Base-by-base conservation (phyloP, 768 basidiomycete species). In the Mycena rebaudengoi region DNA sequence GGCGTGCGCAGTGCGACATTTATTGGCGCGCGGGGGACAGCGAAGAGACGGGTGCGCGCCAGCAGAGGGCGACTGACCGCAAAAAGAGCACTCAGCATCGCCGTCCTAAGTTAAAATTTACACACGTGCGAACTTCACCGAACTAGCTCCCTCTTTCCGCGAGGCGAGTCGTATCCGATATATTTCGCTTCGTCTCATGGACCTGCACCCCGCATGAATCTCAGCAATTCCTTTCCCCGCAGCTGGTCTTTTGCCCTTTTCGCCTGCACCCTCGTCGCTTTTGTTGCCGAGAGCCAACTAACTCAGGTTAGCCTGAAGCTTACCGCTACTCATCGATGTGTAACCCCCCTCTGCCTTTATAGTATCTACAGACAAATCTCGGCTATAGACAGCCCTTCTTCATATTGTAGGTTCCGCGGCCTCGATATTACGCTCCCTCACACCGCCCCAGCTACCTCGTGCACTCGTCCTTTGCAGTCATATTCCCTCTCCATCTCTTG, bases 371-470 rank as follows among this genome's bases (percentile, higher is more conserved):
- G 75, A 87, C 87, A 1, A 84, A 83, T 1, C 78, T 94, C 29
- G 86, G 82, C 32, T 99, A 92, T 78, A 83, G 88, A 53, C 93
- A 98, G 62, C 94, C 97, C 0, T 97, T 89, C 82, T 91, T 98
- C 70, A 80, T 94, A 64, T 94, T 96, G 94, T 94, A 70, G 64
- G 91, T 73, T 43, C 40, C 49, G 43, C 23, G 30, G 14, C 46
- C 7, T 4, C 25, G 13, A 11, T 44, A 29, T n/a, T 63, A 16
- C 40, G 52, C 61, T 62, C 25, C 21, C 46, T 59, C 30, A 52
- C 32, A 16, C 3, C 39, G 35, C 16, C 3, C 10, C 71, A 96
- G 95, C 76, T 98, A 92, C 76, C 74, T 95, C 56, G 95, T 96
- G 5, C 97, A 99, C 75, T 91, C 93, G 3, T 82, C 85, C 1